Evolutionary conservation across 1,284 basidiomycete genomes (phyloP).

Genomic region (Meira miltonrushii): DNA sequence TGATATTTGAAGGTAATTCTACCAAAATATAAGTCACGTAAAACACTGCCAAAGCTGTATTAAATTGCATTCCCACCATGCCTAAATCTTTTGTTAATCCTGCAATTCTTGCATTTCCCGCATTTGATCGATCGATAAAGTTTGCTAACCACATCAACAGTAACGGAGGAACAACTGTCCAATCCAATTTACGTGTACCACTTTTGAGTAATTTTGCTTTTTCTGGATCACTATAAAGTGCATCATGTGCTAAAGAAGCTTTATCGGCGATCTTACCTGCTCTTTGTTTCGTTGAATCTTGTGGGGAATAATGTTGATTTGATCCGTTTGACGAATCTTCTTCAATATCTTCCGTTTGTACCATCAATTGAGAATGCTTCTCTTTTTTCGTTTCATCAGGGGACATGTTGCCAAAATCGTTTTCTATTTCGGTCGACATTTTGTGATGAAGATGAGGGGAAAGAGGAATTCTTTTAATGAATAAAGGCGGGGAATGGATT

Average conservation of each 20-base stretch:
- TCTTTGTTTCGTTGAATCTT: too few relatives aligned
- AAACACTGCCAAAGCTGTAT: conserved; percentile 65
- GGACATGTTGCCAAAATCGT: too few relatives aligned
- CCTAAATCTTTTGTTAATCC: conserved; percentile 39
- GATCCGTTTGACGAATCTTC: too few relatives aligned
- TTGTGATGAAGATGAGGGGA: too few relatives aligned
- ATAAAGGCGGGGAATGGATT: too few relatives aligned
- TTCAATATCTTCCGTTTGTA: too few relatives aligned
- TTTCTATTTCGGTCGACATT: too few relatives aligned
- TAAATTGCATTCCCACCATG: conserved; percentile 30
- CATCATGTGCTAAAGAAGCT: neutral
- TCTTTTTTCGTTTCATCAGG: too few relatives aligned
- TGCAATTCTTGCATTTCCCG: conserved; percentile 29
- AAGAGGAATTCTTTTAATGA: too few relatives aligned
- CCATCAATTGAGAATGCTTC: too few relatives aligned
- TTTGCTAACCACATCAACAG: conserved; percentile 4
- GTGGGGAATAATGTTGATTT: too few relatives aligned
- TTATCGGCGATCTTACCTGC: neutral
- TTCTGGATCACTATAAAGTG: neutral
- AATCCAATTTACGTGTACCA: neutral
- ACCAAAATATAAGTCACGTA: conserved; percentile 74
- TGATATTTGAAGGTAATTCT: conserved; percentile 63
- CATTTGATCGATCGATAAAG: conserved; percentile 15
- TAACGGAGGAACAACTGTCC: neutral
- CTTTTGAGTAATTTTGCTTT: neutral